Conservation (phyloP, 2,329 filamentous ascomycete genomes). For the Tolypocladium inflatum region DNA sequence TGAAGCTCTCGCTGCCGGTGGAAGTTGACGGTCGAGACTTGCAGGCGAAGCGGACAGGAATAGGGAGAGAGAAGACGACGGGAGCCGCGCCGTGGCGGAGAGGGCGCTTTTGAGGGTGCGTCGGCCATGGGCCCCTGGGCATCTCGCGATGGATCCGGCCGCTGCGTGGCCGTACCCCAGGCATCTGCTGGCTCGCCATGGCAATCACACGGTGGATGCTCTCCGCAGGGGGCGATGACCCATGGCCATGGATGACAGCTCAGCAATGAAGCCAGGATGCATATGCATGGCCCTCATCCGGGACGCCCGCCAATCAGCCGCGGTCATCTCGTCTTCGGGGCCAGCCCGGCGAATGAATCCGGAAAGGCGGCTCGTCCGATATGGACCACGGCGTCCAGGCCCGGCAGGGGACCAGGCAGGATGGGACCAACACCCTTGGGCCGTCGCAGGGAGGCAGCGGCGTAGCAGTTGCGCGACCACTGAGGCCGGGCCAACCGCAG, state of each 20-base stretch:
- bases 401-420: not conserved
- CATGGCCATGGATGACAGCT: not conserved
- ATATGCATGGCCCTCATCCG: not conserved
- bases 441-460: too few species aligned
- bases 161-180: not conserved
- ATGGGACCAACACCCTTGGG: not conserved
- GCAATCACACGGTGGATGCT: not conserved
- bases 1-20: conserved; percentile 11
- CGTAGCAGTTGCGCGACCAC: too few species aligned
- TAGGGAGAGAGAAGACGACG: conserved; percentile 4
- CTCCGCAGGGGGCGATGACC: not conserved
- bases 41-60: conserved; percentile 9
- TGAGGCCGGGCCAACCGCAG: not conserved
- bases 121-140: not conserved
- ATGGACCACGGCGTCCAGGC: not conserved
- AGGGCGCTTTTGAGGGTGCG: not conserved
- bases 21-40: not conserved
- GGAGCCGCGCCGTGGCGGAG: conserved; percentile 1
- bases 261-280: not conserved
- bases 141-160: not conserved
- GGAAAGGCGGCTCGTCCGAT: not conserved
- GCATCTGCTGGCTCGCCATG: not conserved
- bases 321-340: not conserved
- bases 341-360: not conserved
- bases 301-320: not conserved